phyloP scores from a whole-genome alignment of 257 asterid genomes.

The Salvia hispanica region DNA sequence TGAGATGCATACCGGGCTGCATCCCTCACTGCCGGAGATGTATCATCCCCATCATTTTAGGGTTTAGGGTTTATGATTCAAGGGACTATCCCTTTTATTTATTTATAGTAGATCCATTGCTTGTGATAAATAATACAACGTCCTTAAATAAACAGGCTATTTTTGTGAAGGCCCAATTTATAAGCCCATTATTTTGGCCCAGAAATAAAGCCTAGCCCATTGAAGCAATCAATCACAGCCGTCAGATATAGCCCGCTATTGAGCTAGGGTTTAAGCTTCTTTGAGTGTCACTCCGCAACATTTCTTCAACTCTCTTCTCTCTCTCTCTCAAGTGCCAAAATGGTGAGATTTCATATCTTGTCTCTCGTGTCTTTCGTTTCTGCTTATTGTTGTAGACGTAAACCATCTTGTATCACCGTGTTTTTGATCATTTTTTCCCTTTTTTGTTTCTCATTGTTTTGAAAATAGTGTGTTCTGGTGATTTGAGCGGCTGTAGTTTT shows the following conservation, averaged over 20 bases:
- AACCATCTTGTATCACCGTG: background rate
- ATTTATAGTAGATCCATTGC: too few species aligned
- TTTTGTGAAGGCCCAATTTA: background rate
- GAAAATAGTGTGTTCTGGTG: background rate
- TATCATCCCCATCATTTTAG: too few species aligned
- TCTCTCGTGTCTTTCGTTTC: background rate
- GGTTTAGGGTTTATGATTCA: too few species aligned
- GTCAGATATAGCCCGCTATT: constrained; percentile 1
- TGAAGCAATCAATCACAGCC: background rate
- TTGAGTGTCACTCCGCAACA: constrained; percentile 23
- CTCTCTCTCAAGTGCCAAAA: constrained; percentile 11
- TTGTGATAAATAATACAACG: too few species aligned
- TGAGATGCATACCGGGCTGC: too few species aligned
- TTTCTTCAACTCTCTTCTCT: background rate
- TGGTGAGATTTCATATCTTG: constrained; percentile 32
- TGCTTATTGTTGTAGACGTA: background rate
- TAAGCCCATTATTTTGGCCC: background rate
- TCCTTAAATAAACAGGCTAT: too few species aligned
- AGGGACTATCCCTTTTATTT: too few species aligned
- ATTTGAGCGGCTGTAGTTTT: background rate
- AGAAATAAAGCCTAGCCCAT: background rate
- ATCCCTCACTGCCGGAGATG: too few species aligned
- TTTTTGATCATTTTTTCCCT: background rate
- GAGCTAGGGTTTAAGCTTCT: constrained; percentile 37
- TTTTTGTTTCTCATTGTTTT: background rate